Evolutionary conservation across 306 rosid genomes (phyloP).

Genomic region (Prunus dulcis): DNA sequence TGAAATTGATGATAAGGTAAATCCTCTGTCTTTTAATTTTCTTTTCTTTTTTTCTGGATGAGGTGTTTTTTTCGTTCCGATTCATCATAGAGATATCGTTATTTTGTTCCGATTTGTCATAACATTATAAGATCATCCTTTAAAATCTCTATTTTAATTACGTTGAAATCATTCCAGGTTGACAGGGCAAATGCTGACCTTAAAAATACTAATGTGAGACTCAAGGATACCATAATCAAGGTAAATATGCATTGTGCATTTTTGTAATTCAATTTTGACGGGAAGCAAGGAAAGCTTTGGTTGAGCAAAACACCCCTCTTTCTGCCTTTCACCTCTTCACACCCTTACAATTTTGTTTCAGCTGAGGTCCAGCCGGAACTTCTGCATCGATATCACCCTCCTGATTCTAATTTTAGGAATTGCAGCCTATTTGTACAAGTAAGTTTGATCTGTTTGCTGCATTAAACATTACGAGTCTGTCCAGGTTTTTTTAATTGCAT

Average conservation of each 20-base stretch:
- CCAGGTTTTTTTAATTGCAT: background rate
- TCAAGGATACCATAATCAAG: conserved; percentile 33
- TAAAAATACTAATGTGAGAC: conserved; percentile 32
- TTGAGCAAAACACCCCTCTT: background rate
- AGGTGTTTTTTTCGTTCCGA: background rate
- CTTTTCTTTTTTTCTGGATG: background rate
- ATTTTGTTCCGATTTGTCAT: background rate
- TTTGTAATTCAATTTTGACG: background rate
- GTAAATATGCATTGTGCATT: conserved; percentile 14
- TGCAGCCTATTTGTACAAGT: conserved; percentile 47
- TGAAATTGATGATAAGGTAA: conserved; percentile 38
- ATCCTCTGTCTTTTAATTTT: background rate
- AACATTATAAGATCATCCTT: too few relatives aligned
- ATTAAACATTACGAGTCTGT: background rate
- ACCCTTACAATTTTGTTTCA: conserved; percentile 15
- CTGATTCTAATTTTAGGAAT: conserved; percentile 30
- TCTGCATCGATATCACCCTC: conserved; percentile 41
- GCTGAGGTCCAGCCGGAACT: conserved; percentile 43
- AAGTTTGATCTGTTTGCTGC: conserved; percentile 15
- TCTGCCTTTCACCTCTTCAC: background rate
- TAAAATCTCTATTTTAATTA: background rate
- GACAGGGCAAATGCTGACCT: conserved; percentile 42
- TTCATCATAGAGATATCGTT: background rate
- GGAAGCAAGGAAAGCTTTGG: background rate
- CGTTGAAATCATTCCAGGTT: conserved; percentile 21